These are phyloP conservation scores for Ceriops tagal DNA, from an alignment of 345 rosid species.

Conservation along the genomic window DNA sequence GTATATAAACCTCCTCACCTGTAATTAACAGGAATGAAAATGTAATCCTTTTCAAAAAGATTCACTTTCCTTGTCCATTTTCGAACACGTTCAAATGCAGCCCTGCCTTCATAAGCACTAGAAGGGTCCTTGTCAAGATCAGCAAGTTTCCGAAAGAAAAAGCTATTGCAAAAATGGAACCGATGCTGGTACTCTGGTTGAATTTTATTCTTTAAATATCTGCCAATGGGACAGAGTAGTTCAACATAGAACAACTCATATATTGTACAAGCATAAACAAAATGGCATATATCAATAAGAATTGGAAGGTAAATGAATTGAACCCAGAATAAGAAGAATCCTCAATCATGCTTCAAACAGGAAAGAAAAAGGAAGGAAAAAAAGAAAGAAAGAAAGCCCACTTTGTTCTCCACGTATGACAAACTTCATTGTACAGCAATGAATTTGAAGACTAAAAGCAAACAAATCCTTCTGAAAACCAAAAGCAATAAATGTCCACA, in stretches of 20 bases:
- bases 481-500: too few relatives aligned
- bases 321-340: not conserved
- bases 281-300: not conserved
- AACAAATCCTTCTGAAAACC: not conserved
- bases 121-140: constrained; percentile 91
- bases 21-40: constrained; percentile 89
- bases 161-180: constrained; percentile 91
- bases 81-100: constrained; percentile 85
- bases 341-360: not conserved
- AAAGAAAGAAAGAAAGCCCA: not conserved
- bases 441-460: not conserved
- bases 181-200: constrained; percentile 52
- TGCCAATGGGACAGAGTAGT: constrained; percentile 25
- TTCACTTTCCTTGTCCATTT: constrained; percentile 96
- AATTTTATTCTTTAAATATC: constrained; percentile 75
- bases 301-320: not conserved
- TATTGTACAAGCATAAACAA: not conserved
- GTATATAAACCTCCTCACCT: constrained; percentile 42
- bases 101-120: constrained; percentile 78
- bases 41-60: constrained; percentile 81
- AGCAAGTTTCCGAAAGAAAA: constrained; percentile 98
- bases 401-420: too few relatives aligned
- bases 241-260: not conserved
- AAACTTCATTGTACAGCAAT: too few relatives aligned
- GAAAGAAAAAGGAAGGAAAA: not conserved